Base-by-base conservation (phyloP, 768 basidiomycete genomes). In the Lactarius akahatsu region DNA sequence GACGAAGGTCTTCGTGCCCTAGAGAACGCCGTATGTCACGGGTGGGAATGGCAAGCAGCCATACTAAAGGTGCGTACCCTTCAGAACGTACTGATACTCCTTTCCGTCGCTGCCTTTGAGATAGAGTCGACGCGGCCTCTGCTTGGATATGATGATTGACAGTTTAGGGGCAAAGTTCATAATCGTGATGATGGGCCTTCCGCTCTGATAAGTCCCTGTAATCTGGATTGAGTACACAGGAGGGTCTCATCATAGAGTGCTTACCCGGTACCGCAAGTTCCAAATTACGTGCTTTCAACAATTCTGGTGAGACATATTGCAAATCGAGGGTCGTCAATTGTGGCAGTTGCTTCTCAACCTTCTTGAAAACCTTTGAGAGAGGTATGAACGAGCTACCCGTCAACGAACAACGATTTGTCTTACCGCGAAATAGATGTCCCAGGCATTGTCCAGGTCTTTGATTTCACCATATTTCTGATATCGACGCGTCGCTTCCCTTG, bases 1-100 rank as follows among this genome's bases (percentile, higher is more conserved):
- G 97, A 47, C 97, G 94, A 59, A 99, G 82, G 79, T 99, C 97
- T 79, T 99, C 97, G 76, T 99, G 97, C 9, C 97, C 94, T 96
- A 69, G 13, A 56, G 34, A 11, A 26, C 10, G 30, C 30, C 32
- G 6, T 15, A 43, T 28, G 36, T 54, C 47, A 45, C 9, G 26
- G 38, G 20, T n/a, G 52, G 28, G 40, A 40, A 57, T 50, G 41
- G 23, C 23, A 32, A 55, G 13, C 20, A 18, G 62, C 43, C 18
- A 18, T 20, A 40, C 56, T 15, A 62, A n/a, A 20, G n/a, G 57
- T 30, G 23, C 70, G 6, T 67, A 91, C 94, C 97, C 83, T 99
- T 99, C 61, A 99, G 82, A 38, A 83, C 72, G 75, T 93, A 99
- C 72, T 94, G 89, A 73, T 98, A 96, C 69, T 98, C 97, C 71